Percentiles rank a stretch among this genome's conserved stretches.
Conservation (phyloP, 2,329 filamentous ascomycete genomes). For the Cladobotryum mycophilum region DNA sequence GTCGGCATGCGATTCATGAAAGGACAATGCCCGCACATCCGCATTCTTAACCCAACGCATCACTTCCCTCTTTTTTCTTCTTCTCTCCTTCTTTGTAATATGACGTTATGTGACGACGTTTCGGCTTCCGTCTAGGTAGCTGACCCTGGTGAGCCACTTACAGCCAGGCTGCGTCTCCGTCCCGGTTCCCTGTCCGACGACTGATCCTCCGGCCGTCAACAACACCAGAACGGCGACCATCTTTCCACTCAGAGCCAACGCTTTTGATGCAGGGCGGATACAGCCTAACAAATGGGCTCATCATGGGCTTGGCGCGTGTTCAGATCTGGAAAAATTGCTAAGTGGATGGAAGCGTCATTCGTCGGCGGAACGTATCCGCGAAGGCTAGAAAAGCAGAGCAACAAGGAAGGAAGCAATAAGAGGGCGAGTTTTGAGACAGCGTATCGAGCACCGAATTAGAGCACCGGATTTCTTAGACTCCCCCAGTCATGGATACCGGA, state of each 20-base stretch:
- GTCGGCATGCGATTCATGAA: too few species aligned
- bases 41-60: too few species aligned
- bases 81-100: not conserved
- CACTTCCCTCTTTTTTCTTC: not conserved
- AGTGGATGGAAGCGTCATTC: not conserved
- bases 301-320: slow-evolving; percentile 3
- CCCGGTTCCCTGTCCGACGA: not conserved
- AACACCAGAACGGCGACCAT: not conserved
- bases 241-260: too few species aligned
- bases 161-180: too few species aligned
- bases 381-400: slow-evolving; percentile 4
- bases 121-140: not conserved
- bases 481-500: not conserved
- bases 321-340: slow-evolving; percentile 7
- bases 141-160: too few species aligned
- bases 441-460: slow-evolving; percentile 2
- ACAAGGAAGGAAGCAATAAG: slow-evolving; percentile 4
- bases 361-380: slow-evolving; percentile 7
- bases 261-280: slow-evolving; percentile 5
- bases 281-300: slow-evolving; percentile 6
- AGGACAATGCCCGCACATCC: too few species aligned
- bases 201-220: slow-evolving; percentile 8
- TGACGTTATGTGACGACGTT: not conserved
- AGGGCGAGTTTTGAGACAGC: slow-evolving; percentile 8
- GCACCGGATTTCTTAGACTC: slow-evolving; percentile 1